phyloP scores from a whole-genome alignment of 306 rosid genomes.

The Lablab purpureus region DNA sequence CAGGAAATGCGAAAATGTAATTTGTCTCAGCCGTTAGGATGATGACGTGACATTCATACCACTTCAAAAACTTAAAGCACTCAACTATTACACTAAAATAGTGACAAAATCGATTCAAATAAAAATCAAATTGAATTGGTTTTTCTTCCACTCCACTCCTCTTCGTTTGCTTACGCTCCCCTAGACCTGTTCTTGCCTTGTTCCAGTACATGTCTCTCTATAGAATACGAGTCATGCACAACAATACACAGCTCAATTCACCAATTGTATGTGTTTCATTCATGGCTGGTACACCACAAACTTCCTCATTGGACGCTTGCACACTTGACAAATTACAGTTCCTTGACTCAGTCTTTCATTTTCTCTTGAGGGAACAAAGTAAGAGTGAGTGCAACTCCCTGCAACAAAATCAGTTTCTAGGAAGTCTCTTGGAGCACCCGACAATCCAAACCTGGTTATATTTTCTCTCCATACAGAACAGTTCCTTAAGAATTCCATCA shows the following conservation, averaged over 20 bases:
- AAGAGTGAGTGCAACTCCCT: slow-evolving; percentile 56
- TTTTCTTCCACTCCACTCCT: background rate
- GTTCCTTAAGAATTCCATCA: slow-evolving; percentile 49
- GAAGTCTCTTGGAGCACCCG: slow-evolving; percentile 47
- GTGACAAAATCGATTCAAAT: background rate
- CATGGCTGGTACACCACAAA: slow-evolving; percentile 49
- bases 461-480: slow-evolving; percentile 44
- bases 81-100: background rate
- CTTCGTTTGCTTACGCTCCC: too few relatives aligned
- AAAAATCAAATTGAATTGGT: background rate
- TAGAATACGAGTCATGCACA: background rate
- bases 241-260: background rate
- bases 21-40: background rate
- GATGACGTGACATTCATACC: background rate
- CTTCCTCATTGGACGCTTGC: slow-evolving; percentile 63
- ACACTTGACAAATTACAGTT: slow-evolving; percentile 54
- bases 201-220: background rate
- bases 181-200: background rate
- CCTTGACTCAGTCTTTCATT: slow-evolving; percentile 40
- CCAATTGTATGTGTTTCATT: background rate
- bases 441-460: slow-evolving; percentile 46
- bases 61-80: background rate
- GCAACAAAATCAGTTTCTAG: slow-evolving; percentile 39
- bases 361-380: slow-evolving; percentile 43
- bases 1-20: background rate